Evolutionary conservation across 139 green algal species (phyloP).

Genomic region (Edaphochlamys debaryana): DNA sequence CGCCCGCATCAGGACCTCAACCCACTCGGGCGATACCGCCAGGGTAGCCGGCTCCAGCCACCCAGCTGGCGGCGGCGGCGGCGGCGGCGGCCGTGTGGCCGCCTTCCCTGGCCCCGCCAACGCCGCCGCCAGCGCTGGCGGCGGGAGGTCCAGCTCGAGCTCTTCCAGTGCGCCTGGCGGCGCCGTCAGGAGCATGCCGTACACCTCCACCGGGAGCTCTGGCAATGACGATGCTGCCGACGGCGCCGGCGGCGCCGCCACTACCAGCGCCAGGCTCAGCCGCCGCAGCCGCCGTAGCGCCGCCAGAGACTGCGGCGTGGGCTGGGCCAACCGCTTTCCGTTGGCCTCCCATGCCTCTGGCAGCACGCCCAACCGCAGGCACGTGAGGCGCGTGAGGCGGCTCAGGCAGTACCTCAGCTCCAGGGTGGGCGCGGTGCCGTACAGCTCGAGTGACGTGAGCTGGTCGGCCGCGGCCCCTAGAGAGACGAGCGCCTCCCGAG

Average conservation of each 20-base stretch:
- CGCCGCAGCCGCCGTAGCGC: neutral
- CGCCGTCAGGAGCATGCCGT: constrained; percentile 1
- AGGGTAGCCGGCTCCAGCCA: neutral
- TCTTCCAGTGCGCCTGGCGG: neutral
- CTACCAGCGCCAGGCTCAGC: neutral
- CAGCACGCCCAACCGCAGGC: constrained; percentile 3
- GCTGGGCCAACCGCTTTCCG: neutral
- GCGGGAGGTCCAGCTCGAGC: constrained; percentile 1
- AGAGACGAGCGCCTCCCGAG: neutral
- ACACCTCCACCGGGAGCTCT: neutral
- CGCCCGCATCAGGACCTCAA: neutral
- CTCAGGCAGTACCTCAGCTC: constrained; percentile 6
- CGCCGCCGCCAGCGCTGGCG: neutral
- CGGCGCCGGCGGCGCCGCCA: neutral
- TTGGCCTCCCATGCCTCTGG: neutral
- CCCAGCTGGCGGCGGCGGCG: neutral
- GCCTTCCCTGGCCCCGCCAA: neutral
- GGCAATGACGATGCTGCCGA: neutral
- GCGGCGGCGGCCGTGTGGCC: neutral
- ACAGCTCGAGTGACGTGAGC: neutral
- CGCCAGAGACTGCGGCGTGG: neutral
- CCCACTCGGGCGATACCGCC: neutral
- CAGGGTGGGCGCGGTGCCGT: neutral
- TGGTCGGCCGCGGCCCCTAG: neutral
- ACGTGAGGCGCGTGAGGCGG: neutral